Percentiles rank a stretch among this genome's conserved stretches.
Evolutionary conservation across 352 stramenopile genomes (phyloP).

Genomic region (Pythium grandisporangium): DNA sequence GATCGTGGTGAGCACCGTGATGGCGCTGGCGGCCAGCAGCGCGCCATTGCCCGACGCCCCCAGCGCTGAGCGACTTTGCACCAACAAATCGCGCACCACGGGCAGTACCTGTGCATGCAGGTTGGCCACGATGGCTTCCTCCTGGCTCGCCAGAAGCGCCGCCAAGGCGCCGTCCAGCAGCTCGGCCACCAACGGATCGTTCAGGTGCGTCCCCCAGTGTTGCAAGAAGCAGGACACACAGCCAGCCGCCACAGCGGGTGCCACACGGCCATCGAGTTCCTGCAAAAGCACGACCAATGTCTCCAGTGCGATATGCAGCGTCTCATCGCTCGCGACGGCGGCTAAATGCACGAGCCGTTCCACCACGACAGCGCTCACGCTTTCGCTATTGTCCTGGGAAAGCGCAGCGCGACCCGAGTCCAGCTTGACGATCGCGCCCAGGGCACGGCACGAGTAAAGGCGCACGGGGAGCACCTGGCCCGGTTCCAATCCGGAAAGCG

Average conservation of each 20-base stretch:
- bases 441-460: slow-evolving; percentile 69
- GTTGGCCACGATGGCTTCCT: slow-evolving; percentile 39
- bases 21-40: slow-evolving; percentile 48
- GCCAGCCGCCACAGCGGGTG: slow-evolving; percentile 25
- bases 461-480: slow-evolving; percentile 63
- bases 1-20: slow-evolving; percentile 68
- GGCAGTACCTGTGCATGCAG: slow-evolving; percentile 59
- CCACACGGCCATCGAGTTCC: slow-evolving; percentile 29
- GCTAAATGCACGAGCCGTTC: slow-evolving; percentile 50
- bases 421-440: slow-evolving; percentile 56
- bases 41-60: slow-evolving; percentile 42
- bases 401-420: slow-evolving; percentile 49
- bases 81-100: slow-evolving; percentile 45
- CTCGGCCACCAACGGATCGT: slow-evolving; percentile 66
- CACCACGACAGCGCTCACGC: slow-evolving; percentile 35
- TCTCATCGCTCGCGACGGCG: slow-evolving; percentile 52
- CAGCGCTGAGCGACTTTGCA: slow-evolving; percentile 36
- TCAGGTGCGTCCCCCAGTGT: slow-evolving; percentile 60
- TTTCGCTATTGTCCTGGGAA: too few relatives aligned
- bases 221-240: slow-evolving; percentile 54
- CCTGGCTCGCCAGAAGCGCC: slow-evolving; percentile 54
- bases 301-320: slow-evolving; percentile 69
- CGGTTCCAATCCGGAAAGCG: slow-evolving; percentile 65
- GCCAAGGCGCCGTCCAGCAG: slow-evolving; percentile 61
- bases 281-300: slow-evolving; percentile 68